Evolutionary conservation across 1,284 basidiomycete genomes (phyloP).

Genomic region (Trametes hirsuta): DNA sequence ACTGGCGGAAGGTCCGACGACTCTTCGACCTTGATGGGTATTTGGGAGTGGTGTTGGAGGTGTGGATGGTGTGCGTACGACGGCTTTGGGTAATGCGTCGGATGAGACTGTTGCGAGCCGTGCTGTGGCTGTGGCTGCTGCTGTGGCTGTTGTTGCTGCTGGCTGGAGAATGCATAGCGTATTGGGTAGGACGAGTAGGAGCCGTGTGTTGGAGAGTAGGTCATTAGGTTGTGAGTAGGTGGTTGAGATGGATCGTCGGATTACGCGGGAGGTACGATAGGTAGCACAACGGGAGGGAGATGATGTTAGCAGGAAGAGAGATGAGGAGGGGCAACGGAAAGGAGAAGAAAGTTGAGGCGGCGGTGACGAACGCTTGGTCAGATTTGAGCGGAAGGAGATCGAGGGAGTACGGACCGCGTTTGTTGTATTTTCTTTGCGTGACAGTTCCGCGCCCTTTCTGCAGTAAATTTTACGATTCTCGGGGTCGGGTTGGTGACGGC

Average conservation of each 20-base stretch:
- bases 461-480: constrained; percentile 26
- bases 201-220: constrained; percentile 27
- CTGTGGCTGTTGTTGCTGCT: constrained; percentile 18
- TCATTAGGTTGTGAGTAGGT: constrained; percentile 21
- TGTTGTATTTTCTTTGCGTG: not conserved
- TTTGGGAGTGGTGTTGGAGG: constrained; percentile 21
- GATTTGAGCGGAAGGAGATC: constrained; percentile 19
- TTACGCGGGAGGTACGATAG: constrained; percentile 17
- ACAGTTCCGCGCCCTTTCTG: not conserved
- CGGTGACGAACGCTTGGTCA: constrained; percentile 13
- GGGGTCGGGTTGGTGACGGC: constrained; percentile 20
- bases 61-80: constrained; percentile 24
- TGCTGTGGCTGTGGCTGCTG: constrained; percentile 13
- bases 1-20: constrained; percentile 29
- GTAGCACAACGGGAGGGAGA: constrained; percentile 11
- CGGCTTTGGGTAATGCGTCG: constrained; percentile 26
- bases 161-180: constrained; percentile 30
- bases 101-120: constrained; percentile 16
- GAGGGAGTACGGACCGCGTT: constrained; percentile 17
- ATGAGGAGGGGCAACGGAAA: not conserved
- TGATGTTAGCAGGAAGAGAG: constrained; percentile 6
- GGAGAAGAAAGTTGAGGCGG: constrained; percentile 16
- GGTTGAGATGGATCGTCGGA: constrained; percentile 16
- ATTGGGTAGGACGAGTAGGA: constrained; percentile 26
- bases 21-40: constrained; percentile 34